These are phyloP conservation scores for Myriosclerotinia curreyana DNA, from an alignment of 2,329 filamentous ascomycete species.

Conservation along the genomic window DNA sequence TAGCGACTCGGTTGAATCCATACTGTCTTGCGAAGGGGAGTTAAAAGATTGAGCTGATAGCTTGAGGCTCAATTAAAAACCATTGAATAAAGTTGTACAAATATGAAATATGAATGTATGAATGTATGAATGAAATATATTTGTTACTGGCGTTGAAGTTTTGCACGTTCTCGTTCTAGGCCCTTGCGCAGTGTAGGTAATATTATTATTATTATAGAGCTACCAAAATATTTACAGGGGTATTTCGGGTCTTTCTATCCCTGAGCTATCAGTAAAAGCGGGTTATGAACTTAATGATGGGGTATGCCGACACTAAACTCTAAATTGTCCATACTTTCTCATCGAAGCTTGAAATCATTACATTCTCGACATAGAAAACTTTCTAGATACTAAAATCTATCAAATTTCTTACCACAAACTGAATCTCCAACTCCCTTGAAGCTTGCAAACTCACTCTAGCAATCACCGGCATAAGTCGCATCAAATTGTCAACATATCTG, in stretches of 20 bases:
- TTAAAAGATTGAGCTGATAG: neutral
- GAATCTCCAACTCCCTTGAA: neutral
- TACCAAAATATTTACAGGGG: conserved; percentile 12
- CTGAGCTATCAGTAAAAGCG: neutral
- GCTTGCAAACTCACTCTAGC: neutral
- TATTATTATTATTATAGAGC: no score
- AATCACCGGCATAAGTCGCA: neutral
- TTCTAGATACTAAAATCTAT: neutral
- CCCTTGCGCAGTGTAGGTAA: neutral
- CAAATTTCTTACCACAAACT: neutral
- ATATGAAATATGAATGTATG: no score
- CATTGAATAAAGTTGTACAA: conserved; percentile 1
- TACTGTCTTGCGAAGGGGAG: neutral
- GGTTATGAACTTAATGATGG: no score
- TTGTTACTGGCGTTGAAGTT: neutral
- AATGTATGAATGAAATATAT: no score
- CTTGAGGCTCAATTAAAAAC: neutral
- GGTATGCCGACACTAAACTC: conserved; percentile 15
- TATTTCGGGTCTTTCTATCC: neutral
- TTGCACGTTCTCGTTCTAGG: conserved; percentile 4
- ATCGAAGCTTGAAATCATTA: neutral
- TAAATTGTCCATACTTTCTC: no score
- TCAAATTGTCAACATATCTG: neutral
- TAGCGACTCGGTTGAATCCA: neutral
- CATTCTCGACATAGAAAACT: neutral